Evolutionary conservation across 2,329 filamentous ascomycete species (phyloP).

Genomic region (Tolypocladium guangdongense): DNA sequence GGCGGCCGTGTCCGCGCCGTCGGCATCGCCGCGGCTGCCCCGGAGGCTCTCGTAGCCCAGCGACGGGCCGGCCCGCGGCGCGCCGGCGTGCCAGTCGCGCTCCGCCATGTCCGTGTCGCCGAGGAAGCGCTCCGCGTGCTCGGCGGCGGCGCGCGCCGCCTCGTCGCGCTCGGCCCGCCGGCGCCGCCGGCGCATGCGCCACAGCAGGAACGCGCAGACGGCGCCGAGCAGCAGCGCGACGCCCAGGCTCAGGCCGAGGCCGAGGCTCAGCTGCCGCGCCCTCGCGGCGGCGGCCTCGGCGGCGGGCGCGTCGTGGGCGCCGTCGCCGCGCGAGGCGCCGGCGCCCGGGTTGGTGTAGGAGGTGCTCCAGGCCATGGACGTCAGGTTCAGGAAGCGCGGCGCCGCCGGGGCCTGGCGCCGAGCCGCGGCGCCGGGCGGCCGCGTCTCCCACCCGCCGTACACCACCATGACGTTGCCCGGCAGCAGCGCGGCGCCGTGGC

Average conservation of each 20-base stretch:
- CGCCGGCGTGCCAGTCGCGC: slow-evolving; percentile 36
- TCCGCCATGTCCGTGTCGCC: slow-evolving; percentile 36
- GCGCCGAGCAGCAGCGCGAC: slow-evolving; percentile 36
- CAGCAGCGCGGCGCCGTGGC: slow-evolving; percentile 51
- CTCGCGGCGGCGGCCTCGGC: slow-evolving; percentile 8
- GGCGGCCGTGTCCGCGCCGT: slow-evolving; percentile 2
- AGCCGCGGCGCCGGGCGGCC: slow-evolving; percentile 11
- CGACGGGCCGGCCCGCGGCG: slow-evolving; percentile 29
- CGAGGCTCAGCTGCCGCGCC: slow-evolving; percentile 39
- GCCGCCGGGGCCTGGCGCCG: slow-evolving; percentile 22
- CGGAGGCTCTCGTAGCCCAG: slow-evolving; percentile 41
- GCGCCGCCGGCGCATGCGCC: slow-evolving; percentile 30
- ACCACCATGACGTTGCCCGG: slow-evolving; percentile 61
- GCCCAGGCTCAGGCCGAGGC: slow-evolving; percentile 50
- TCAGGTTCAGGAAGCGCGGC: slow-evolving; percentile 45
- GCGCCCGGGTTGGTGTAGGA: slow-evolving; percentile 36
- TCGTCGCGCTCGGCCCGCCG: slow-evolving; percentile 30
- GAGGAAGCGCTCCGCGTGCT: slow-evolving; percentile 36
- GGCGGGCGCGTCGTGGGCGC: slow-evolving; percentile 11
- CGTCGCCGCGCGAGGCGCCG: neutral
- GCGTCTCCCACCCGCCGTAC: slow-evolving; percentile 49
- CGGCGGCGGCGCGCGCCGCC: slow-evolving; percentile 35
- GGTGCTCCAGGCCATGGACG: slow-evolving; percentile 40
- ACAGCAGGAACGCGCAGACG: slow-evolving; percentile 38
- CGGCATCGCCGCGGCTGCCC: slow-evolving; percentile 9